phyloP scores from a whole-genome alignment of 768 basidiomycete genomes.

The Rhodotorula babjevae region DNA sequence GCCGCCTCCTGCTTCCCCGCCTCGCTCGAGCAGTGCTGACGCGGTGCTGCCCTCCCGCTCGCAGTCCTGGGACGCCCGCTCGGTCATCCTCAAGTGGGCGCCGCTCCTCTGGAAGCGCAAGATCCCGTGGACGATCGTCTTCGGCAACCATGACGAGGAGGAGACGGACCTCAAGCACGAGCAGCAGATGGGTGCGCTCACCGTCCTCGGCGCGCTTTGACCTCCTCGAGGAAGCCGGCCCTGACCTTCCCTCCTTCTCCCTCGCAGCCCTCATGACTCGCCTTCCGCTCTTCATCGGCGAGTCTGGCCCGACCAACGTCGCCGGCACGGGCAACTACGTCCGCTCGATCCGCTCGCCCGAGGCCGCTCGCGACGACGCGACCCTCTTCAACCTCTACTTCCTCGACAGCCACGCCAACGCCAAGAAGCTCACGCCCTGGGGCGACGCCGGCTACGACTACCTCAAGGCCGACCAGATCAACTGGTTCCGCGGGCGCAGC shows the following conservation, averaged over 20 bases:
- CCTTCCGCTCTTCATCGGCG: constrained; percentile 78
- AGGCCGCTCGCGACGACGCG: constrained; percentile 19
- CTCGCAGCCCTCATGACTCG: constrained; percentile 55
- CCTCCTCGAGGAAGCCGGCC: too few relatives aligned
- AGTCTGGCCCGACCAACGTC: constrained; percentile 72
- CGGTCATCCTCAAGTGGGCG: constrained; percentile 83
- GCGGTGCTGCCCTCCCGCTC: too few relatives aligned
- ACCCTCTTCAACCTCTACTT: constrained; percentile 42
- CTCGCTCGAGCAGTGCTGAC: too few relatives aligned
- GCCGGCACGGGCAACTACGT: constrained; percentile 86
- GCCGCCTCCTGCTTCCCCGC: too few relatives aligned
- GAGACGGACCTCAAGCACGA: constrained; percentile 56
- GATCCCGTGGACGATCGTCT: constrained; percentile 86
- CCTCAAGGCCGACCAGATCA: constrained; percentile 41
- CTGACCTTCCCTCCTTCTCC: neutral
- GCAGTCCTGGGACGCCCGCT: constrained; percentile 73
- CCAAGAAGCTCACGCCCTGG: constrained; percentile 27
- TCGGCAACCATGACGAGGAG: constrained; percentile 91
- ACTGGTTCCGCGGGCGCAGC: constrained; percentile 40
- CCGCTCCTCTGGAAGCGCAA: constrained; percentile 64
- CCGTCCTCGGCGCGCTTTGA: accelerated
- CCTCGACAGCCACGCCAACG: constrained; percentile 41
- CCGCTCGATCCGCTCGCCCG: constrained; percentile 28
- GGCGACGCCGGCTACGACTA: constrained; percentile 33
- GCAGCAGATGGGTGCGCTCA: constrained; percentile 57